Base-by-base conservation (phyloP, 306 rosid genomes). In the Quercus berberidifolia region DNA sequence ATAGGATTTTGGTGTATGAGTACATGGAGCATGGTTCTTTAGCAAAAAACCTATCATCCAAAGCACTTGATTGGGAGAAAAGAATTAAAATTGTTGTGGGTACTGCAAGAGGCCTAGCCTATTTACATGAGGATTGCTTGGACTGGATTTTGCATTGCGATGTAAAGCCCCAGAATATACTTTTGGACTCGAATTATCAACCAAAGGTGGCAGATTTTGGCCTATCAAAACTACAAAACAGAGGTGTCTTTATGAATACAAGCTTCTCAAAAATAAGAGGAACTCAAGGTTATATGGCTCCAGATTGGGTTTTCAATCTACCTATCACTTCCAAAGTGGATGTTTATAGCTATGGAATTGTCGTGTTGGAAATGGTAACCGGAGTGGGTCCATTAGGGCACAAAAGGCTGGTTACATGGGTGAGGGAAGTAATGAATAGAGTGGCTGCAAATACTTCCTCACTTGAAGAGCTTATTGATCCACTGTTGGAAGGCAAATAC, bases 121-220 rank as follows among this genome's bases (percentile, higher is more conserved):
- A 86, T 80, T 6, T 86, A 20, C 86, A 86, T 15, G 86, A 86
- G 23, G 89, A 82, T 58, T 86, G 89, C 73, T 77, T 76, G 26
- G 89, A 86, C 31, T 86, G 85, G 89, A 57, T 82, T 68, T 56
- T 86, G 6, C 89, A 82, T 7, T 86, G 85, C 14, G 85, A 86
- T 62, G 78, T 79, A 0, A 80, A 83, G 83, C 86, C 85, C 38
- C 71, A 79, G 5, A 85, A 85, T 74, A 82, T 82, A 62, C 77
- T 85, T 13, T 63, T 85, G 55, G 80, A 81, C 67, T 76, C 78
- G 0, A 46, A 52, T 46, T 76, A n/a, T 28, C 73, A 28, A 2
- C 83, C 86, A 3, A 86, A 86, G 12, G 86, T 86, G 0, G 82
- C 80, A 25, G 80, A 86, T 79, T 86, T 82, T 12, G 89, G 84